Evolutionary conservation across 805 yeast genomes (phyloP).

Genomic region (Nakazawaea holstii): DNA sequence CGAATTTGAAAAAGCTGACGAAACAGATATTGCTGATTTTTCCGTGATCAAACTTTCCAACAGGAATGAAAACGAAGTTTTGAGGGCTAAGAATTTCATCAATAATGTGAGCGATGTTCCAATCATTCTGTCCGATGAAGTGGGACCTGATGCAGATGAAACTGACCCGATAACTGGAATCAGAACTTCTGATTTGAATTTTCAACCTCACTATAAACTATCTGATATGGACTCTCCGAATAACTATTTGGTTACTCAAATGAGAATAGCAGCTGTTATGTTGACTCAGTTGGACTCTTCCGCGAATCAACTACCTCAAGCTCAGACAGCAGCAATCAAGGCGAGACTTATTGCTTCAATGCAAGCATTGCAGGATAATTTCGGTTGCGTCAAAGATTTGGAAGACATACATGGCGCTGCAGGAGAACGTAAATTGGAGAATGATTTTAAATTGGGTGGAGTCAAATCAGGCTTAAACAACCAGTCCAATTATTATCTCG

Average conservation of each 20-base stretch:
- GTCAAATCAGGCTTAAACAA: conserved; percentile 30
- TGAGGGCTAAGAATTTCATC: conserved; percentile 33
- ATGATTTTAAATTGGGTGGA: conserved; percentile 85
- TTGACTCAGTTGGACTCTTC: conserved; percentile 78
- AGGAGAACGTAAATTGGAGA: conserved; percentile 88
- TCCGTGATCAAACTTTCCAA: conserved; percentile 53
- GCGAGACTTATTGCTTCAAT: conserved; percentile 63
- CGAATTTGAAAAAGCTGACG: conserved; percentile 26
- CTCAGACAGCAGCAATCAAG: conserved; percentile 63
- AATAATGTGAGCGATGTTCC: conserved; percentile 35
- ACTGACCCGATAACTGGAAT: conserved; percentile 6
- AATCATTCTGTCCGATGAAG: conserved; percentile 21
- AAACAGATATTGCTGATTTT: conserved; percentile 74
- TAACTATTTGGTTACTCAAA: conserved; percentile 74
- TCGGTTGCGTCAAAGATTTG: conserved; percentile 41
- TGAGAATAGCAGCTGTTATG: conserved; percentile 96
- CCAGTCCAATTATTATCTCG: conserved; percentile 45
- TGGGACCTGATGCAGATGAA: conserved; percentile 11
- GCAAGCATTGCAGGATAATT: conserved; percentile 71
- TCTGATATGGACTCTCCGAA: conserved; percentile 19
- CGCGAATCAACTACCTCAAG: conserved; percentile 44
- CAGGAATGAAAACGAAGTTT: conserved; percentile 35
- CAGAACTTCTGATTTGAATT: conserved; percentile 20
- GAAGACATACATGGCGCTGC: conserved; percentile 60
- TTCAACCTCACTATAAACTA: conserved; percentile 19